phyloP scores from a whole-genome alignment of 768 basidiomycete genomes.

The Boletellus emodensis region DNA sequence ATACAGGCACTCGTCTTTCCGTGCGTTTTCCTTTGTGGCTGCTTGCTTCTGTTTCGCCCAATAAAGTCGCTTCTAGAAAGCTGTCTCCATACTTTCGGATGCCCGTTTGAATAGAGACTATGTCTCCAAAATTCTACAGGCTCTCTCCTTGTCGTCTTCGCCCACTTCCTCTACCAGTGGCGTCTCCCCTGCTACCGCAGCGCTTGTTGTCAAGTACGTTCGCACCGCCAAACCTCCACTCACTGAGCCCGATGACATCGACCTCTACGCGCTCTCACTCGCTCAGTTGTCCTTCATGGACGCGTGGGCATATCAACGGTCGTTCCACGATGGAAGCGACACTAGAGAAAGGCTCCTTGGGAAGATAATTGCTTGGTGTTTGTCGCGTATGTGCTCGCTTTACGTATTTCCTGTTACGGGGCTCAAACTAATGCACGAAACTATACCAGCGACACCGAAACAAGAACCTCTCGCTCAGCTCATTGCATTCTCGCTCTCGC shows the following conservation, averaged over 20 bases:
- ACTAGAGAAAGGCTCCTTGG: slow-evolving; percentile 52
- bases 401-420: neutral
- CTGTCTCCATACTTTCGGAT: slow-evolving; percentile 71
- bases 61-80: slow-evolving; percentile 41
- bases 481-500: slow-evolving; percentile 59
- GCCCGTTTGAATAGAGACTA: slow-evolving; percentile 71
- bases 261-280: slow-evolving; percentile 65
- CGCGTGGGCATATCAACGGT: slow-evolving; percentile 74
- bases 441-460: slow-evolving; percentile 52
- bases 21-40: slow-evolving; percentile 40
- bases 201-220: slow-evolving; percentile 67
- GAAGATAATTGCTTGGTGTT: slow-evolving; percentile 63
- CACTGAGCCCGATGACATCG: slow-evolving; percentile 64
- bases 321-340: slow-evolving; percentile 56
- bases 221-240: slow-evolving; percentile 71
- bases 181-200: slow-evolving; percentile 11
- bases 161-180: slow-evolving; percentile 33
- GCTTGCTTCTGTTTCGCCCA: neutral
- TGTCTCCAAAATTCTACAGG: slow-evolving; percentile 72
- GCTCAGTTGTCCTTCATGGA: slow-evolving; percentile 61
- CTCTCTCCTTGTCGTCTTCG: slow-evolving; percentile 40
- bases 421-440: neutral
- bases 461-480: slow-evolving; percentile 56
- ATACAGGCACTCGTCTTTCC: slow-evolving; percentile 59
- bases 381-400: slow-evolving; percentile 53